A percentile compares a stretch with the other conserved stretches of the same genome.
Evolutionary conservation across 805 yeast genomes (phyloP).

Genomic region (Ascoidea rubescens): DNA sequence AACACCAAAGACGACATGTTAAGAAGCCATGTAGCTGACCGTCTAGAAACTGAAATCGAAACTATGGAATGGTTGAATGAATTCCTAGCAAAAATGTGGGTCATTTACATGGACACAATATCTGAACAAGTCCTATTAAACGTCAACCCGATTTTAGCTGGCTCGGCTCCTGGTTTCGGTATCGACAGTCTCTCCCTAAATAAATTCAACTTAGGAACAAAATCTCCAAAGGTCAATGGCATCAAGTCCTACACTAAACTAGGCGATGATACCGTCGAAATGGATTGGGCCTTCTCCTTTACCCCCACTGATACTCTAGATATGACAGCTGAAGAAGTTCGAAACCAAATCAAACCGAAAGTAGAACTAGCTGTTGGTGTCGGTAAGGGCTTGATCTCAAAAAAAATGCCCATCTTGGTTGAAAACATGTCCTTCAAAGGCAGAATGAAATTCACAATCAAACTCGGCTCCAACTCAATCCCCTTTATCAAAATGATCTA

Average conservation of each 20-base stretch:
- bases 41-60: slow-evolving; percentile 49
- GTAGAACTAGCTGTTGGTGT: slow-evolving; percentile 69
- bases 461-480: slow-evolving; percentile 45
- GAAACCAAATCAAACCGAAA: slow-evolving; percentile 61
- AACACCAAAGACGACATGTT: slow-evolving; percentile 66
- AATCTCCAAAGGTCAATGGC: slow-evolving; percentile 62
- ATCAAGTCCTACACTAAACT: slow-evolving; percentile 61
- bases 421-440: slow-evolving; percentile 74
- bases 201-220: slow-evolving; percentile 69
- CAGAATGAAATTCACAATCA: slow-evolving; percentile 40
- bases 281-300: slow-evolving; percentile 77
- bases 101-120: slow-evolving; percentile 75
- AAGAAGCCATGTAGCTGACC: slow-evolving; percentile 48
- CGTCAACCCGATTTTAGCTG: slow-evolving; percentile 56
- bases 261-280: slow-evolving; percentile 55
- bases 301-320: slow-evolving; percentile 74
- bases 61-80: slow-evolving; percentile 75
- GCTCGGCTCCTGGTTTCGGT: slow-evolving; percentile 72
- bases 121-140: slow-evolving; percentile 59
- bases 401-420: slow-evolving; percentile 62
- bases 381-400: slow-evolving; percentile 71
- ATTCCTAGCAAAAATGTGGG: slow-evolving; percentile 73
- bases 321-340: slow-evolving; percentile 67
- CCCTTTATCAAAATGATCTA: slow-evolving; percentile 72
- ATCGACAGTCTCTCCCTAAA: slow-evolving; percentile 62